Percentiles rank a stretch among this genome's conserved stretches.
These are phyloP conservation scores for Knufia fluminis DNA, from an alignment of 2,329 filamentous ascomycete genomes.

Conservation along the genomic window DNA sequence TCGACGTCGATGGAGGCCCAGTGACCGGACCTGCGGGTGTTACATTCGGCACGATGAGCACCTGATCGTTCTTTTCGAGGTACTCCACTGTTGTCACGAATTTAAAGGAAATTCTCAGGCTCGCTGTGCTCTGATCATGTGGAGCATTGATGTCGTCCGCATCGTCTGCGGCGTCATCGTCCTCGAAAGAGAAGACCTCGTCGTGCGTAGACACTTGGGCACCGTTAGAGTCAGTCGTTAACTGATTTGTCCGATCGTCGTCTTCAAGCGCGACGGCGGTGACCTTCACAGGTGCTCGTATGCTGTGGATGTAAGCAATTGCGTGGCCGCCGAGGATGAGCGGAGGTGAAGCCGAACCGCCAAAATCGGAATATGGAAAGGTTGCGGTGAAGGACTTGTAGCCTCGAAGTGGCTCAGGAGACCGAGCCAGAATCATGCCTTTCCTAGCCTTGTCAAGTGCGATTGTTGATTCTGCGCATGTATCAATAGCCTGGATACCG, in stretches of 20 bases:
- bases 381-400: conserved; percentile 40
- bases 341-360: conserved; percentile 36
- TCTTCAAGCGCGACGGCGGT: conserved; percentile 42
- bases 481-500: conserved; percentile 47
- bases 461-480: neutral
- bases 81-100: conserved; percentile 51
- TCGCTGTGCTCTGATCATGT: conserved; percentile 23
- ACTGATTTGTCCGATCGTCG: conserved; percentile 20
- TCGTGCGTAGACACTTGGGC: conserved; percentile 27
- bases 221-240: conserved; percentile 11
- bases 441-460: conserved; percentile 19
- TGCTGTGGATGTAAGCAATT: conserved; percentile 79
- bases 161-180: conserved; percentile 23
- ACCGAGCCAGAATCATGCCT: conserved; percentile 20
- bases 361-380: conserved; percentile 54
- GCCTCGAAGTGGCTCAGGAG: neutral
- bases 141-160: conserved; percentile 12
- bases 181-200: conserved; percentile 38
- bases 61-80: conserved; percentile 46
- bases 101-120: conserved; percentile 43
- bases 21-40: conserved; percentile 42
- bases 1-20: conserved; percentile 35
- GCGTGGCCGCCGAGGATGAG: conserved; percentile 47
- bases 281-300: conserved; percentile 71
- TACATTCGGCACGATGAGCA: conserved; percentile 52